A percentile compares a stretch with the other conserved stretches of the same genome.
Conservation (phyloP, 352 stramenopile genomes). For the Globisporangium yorkense region DNA sequence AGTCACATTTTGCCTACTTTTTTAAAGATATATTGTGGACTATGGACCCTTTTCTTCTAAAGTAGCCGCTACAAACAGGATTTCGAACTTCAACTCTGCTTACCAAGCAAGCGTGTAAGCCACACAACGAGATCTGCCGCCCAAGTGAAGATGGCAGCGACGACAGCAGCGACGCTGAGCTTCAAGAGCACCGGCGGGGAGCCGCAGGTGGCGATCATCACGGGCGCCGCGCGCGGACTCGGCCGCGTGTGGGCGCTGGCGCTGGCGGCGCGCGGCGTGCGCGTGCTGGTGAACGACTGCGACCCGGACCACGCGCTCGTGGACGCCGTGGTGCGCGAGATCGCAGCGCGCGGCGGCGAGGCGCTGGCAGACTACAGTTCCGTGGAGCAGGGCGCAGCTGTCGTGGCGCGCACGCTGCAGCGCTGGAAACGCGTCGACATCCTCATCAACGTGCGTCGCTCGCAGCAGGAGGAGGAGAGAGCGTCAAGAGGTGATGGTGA, state of each 20-base stretch:
- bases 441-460: constrained; percentile 60
- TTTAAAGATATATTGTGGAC: background rate
- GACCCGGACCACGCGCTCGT: constrained; percentile 41
- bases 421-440: constrained; percentile 56
- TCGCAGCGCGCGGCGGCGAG: constrained; percentile 28
- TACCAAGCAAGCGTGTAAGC: too few relatives aligned
- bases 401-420: constrained; percentile 40
- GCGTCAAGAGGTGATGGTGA: background rate
- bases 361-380: constrained; percentile 46
- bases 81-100: too few relatives aligned
- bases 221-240: constrained; percentile 42
- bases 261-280: constrained; percentile 37
- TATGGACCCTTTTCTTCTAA: background rate
- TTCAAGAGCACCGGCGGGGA: constrained; percentile 36
- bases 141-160: background rate
- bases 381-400: constrained; percentile 37
- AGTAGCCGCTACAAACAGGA: too few relatives aligned
- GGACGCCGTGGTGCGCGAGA: constrained; percentile 33
- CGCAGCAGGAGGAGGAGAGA: background rate
- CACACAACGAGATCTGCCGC: too few relatives aligned
- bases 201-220: constrained; percentile 59
- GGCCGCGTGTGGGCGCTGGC: constrained; percentile 45
- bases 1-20: background rate
- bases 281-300: constrained; percentile 67
- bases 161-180: constrained; percentile 19